Evolutionary conservation across 2,329 filamentous ascomycete species (phyloP).

Genomic region (Hirsutella rhossiliensis): DNA sequence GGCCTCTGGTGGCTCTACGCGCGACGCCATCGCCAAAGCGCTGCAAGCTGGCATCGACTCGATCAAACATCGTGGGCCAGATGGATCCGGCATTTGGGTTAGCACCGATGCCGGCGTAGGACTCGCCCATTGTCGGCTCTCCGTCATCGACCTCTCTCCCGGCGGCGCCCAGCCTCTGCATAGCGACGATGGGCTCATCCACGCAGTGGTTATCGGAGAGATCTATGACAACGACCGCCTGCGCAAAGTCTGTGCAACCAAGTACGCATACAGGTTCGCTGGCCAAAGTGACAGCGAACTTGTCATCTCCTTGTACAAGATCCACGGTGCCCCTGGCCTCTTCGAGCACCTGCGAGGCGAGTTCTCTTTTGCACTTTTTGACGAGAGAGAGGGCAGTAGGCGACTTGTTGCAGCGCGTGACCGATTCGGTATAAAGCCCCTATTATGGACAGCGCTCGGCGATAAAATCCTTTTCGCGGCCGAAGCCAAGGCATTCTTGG

Average conservation of each 20-base stretch:
- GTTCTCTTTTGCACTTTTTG: constrained; percentile 40
- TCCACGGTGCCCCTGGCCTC: constrained; percentile 26
- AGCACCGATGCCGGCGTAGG: constrained; percentile 10
- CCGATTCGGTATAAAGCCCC: constrained; percentile 44
- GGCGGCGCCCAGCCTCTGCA: constrained; percentile 33
- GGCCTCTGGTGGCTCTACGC: not conserved
- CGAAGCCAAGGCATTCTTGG: constrained; percentile 40
- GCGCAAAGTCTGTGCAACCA: constrained; percentile 19
- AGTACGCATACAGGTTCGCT: constrained; percentile 29
- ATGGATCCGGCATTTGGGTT: constrained; percentile 16
- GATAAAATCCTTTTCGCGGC: constrained; percentile 33
- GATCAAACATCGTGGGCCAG: constrained; percentile 19
- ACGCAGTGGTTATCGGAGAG: constrained; percentile 47
- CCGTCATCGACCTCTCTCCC: constrained; percentile 37
- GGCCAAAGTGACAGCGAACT: constrained; percentile 38
- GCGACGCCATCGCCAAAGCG: not conserved
- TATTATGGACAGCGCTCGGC: constrained; percentile 33
- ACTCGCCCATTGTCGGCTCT: constrained; percentile 36
- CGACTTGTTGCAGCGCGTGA: constrained; percentile 36
- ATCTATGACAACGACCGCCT: constrained; percentile 40
- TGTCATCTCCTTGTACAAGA: constrained; percentile 37
- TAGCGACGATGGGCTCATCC: constrained; percentile 24
- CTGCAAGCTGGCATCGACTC: constrained; percentile 12
- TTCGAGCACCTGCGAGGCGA: constrained; percentile 36
- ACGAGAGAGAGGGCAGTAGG: constrained; percentile 21